Conservation (phyloP, 495 filamentous ascomycete species). For the Penicillium alfredii region DNA sequence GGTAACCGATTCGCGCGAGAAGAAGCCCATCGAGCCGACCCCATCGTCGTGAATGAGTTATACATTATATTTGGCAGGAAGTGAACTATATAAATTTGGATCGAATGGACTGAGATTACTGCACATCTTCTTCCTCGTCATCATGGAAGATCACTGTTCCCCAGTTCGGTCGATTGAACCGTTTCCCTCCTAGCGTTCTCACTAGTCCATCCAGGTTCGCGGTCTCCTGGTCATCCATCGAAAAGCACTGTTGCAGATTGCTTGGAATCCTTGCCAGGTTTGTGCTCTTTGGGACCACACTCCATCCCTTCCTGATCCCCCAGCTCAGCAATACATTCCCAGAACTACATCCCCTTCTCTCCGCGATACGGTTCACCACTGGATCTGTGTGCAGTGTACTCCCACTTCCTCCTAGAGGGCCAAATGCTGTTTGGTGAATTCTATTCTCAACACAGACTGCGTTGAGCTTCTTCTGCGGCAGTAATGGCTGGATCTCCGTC, state of each 20-base stretch:
- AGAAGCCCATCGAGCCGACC: no score
- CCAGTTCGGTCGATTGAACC: conserved; percentile 27
- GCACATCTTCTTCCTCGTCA: conserved; percentile 13
- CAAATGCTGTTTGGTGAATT: conserved; percentile 60
- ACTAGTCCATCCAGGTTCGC: conserved; percentile 43
- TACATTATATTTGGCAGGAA: no score
- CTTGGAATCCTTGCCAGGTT: conserved; percentile 40
- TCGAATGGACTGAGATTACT: no score
- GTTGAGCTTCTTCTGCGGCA: conserved; percentile 52
- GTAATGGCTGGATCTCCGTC: conserved; percentile 49
- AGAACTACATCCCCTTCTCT: conserved; percentile 46
- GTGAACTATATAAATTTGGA: no score
- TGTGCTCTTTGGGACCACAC: conserved; percentile 57
- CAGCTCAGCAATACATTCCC: conserved; percentile 55
- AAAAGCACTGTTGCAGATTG: conserved; percentile 51
- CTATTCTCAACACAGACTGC: conserved; percentile 45
- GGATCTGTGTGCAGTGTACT: conserved; percentile 51
- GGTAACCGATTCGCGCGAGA: no score
- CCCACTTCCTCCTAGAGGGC: conserved; percentile 49
- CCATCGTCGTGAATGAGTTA: no score
- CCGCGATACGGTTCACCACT: conserved; percentile 45
- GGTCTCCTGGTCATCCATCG: conserved; percentile 43
- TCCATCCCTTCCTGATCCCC: conserved; percentile 53
- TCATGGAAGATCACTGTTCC: conserved; percentile 24
- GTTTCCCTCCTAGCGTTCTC: conserved; percentile 14